Percentiles rank a stretch among this genome's conserved stretches.
Evolutionary conservation across 2,329 filamentous ascomycete genomes (phyloP).

Genomic region (Dactylellina haptotyla): DNA sequence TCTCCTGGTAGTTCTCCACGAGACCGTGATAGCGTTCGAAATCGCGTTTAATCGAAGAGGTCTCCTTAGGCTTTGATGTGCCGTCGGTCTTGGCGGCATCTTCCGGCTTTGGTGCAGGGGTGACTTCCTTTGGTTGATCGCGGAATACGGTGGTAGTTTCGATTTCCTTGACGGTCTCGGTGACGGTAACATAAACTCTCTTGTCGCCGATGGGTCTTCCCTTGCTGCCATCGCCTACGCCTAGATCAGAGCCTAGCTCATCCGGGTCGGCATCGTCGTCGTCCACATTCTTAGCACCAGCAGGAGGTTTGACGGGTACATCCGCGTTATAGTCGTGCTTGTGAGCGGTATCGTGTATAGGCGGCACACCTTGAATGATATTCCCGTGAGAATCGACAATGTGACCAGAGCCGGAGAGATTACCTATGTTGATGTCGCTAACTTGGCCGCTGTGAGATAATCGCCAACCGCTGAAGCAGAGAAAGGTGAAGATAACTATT

Average conservation of each 20-base stretch:
- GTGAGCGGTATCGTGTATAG: constrained; percentile 27
- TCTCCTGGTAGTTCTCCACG: constrained; percentile 37
- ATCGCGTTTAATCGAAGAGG: constrained; percentile 22
- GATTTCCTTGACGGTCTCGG: constrained; percentile 25
- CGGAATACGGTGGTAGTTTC: constrained; percentile 23
- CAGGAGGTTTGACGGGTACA: not conserved
- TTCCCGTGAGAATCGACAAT: constrained; percentile 38
- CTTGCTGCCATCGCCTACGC: constrained; percentile 27
- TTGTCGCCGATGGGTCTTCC: not conserved
- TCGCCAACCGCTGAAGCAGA: constrained; percentile 48
- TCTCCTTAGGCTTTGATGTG: constrained; percentile 6
- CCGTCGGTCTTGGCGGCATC: not conserved
- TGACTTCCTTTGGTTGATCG: constrained; percentile 2
- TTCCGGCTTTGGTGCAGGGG: not conserved
- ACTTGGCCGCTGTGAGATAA: constrained; percentile 29
- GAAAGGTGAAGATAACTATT: constrained; percentile 17
- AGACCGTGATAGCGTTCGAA: constrained; percentile 49
- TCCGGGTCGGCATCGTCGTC: constrained; percentile 21
- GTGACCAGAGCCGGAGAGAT: constrained; percentile 30
- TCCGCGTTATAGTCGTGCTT: constrained; percentile 29
- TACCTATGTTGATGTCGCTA: constrained; percentile 39
- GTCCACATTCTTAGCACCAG: not conserved
- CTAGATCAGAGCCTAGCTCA: constrained; percentile 11
- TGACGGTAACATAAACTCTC: constrained; percentile 17
- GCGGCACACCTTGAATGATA: constrained; percentile 29